Evolutionary conservation across 352 stramenopile species (phyloP), one percentile per base, ranked within the genome.

Genomic region (Ophiocytium majus): DNA sequence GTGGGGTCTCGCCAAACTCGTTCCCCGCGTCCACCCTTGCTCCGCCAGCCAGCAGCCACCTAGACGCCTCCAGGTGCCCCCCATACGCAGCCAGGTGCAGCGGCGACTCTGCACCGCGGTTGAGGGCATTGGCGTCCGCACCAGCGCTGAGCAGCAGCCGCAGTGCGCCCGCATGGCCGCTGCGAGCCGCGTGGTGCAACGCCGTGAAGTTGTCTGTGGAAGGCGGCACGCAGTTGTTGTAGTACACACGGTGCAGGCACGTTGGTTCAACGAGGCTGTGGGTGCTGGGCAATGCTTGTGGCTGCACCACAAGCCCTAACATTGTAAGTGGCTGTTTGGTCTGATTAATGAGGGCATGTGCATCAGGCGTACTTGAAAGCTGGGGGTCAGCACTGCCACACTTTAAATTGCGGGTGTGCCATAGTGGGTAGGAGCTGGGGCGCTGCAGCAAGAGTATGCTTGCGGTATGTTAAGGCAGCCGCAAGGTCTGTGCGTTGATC

Each of bases 171-270:
- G n/a, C 50, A 17, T 81, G 75, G 75, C 75, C 75, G 31, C 36
- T 33, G 36, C 31, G 5, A 14, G 75, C 75, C 31, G 75, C 75
- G 50, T 32, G n/a, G 32, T 81, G 75, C 75, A 81, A 17, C 37
- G 75, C 75, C 31, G 75, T 81, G 36, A 28, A 37, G 36, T 81
- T 81, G 75, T 81, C 75, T 34, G 64, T 17, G 34, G 57, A n/a
- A n/a, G n/a, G n/a, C n/a, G n/a, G n/a, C n/a, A n/a, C n/a, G n/a
- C n/a, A n/a, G n/a, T n/a, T n/a, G n/a, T n/a, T n/a, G n/a, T n/a
- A n/a, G n/a, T n/a, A n/a, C n/a, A n/a, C n/a, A n/a, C n/a, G n/a
- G n/a, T n/a, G n/a, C n/a, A n/a, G n/a, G n/a, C n/a, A n/a, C n/a
- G n/a, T n/a, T 28, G 19, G 57, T 28, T 66, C 28, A 19, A 66